phyloP scores from a whole-genome alignment of 257 asterid species.

The Lycium ferocissimum region DNA sequence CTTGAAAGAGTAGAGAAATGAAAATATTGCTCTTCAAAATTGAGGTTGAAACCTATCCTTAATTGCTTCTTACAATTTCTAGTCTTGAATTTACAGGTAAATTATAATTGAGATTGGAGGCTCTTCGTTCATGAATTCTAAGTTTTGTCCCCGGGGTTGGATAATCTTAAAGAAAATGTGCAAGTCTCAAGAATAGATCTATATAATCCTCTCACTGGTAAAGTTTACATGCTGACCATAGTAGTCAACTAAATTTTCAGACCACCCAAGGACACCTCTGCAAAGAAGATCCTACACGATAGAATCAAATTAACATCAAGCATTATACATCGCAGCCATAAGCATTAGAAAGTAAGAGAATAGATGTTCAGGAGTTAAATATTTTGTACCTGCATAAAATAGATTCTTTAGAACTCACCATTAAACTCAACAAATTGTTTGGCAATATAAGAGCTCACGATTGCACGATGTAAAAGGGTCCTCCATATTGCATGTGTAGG shows the following conservation, averaged over 20 bases:
- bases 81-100: constrained; percentile 51
- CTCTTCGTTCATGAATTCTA: constrained; percentile 45
- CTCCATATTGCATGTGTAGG: constrained; percentile 53
- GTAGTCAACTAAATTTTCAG: too few species aligned
- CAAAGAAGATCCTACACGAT: constrained; percentile 62
- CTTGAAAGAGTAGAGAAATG: constrained; percentile 4
- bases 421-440: constrained; percentile 42
- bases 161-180: constrained; percentile 40
- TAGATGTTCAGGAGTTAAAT: not conserved
- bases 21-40: constrained; percentile 64
- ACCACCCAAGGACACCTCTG: constrained; percentile 36
- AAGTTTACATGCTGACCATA: constrained; percentile 24
- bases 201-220: constrained; percentile 27
- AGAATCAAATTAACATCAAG: constrained; percentile 29
- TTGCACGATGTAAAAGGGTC: constrained; percentile 62
- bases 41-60: constrained; percentile 57
- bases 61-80: constrained; percentile 55
- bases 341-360: not conserved
- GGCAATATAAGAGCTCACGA: constrained; percentile 60
- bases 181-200: constrained; percentile 34
- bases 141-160: constrained; percentile 28
- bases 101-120: constrained; percentile 41
- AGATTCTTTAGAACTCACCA: constrained; percentile 48
- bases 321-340: constrained; percentile 25
- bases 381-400: not conserved